Percentiles rank a stretch among this genome's conserved stretches.
phyloP scores from a whole-genome alignment of 768 basidiomycete species.

The Mycena alexandri region DNA sequence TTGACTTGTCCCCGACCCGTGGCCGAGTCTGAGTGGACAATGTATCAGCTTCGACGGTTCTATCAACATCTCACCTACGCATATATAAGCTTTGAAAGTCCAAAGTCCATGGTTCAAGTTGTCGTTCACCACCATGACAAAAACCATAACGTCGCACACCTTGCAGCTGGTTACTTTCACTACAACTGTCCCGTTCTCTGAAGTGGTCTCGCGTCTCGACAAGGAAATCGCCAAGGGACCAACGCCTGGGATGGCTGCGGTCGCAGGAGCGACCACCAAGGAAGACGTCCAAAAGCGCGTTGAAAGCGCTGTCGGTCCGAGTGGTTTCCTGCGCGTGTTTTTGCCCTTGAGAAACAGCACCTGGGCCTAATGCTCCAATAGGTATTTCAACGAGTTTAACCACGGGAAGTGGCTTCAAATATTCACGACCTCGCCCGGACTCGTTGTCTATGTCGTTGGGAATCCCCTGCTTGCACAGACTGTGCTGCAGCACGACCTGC shows the following conservation, averaged over 20 bases:
- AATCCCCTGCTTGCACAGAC: slow-evolving; percentile 64
- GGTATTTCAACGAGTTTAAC: slow-evolving; percentile 56
- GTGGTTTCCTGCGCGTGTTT: slow-evolving; percentile 62
- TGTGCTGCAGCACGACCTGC: slow-evolving; percentile 57
- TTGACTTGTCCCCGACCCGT: neutral
- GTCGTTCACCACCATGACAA: slow-evolving; percentile 43
- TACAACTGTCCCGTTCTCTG: slow-evolving; percentile 52
- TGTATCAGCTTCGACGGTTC: too few species aligned
- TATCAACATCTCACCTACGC: too few species aligned
- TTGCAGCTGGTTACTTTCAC: slow-evolving; percentile 50
- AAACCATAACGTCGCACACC: slow-evolving; percentile 50
- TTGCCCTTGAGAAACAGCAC: neutral
- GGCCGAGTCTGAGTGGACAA: neutral
- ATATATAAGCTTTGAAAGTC: neutral
- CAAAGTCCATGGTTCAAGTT: neutral
- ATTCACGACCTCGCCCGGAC: slow-evolving; percentile 46
- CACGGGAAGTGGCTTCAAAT: slow-evolving; percentile 54
- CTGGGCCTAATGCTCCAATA: slow-evolving; percentile 36
- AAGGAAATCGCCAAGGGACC: slow-evolving; percentile 53
- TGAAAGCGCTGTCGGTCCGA: slow-evolving; percentile 44
- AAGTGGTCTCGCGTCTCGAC: slow-evolving; percentile 61
- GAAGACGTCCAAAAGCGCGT: slow-evolving; percentile 54
- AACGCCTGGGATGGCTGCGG: slow-evolving; percentile 39
- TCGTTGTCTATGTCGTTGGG: slow-evolving; percentile 61
- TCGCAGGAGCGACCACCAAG: slow-evolving; percentile 43